phyloP scores from a whole-genome alignment of 2,329 filamentous ascomycete genomes.

The Uncinocarpus reesii region DNA sequence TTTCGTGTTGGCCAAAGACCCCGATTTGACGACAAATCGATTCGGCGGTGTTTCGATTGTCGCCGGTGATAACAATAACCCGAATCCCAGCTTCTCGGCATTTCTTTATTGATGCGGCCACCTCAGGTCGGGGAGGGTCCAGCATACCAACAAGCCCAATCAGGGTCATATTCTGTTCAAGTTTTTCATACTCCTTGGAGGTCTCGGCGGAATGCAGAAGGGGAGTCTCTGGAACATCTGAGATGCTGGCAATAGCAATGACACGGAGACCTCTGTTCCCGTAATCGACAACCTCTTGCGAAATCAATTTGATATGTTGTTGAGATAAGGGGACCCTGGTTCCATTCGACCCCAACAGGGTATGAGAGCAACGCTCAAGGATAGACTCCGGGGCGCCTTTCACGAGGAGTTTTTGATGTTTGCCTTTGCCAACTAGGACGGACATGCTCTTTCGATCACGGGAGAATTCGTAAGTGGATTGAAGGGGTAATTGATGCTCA shows the following conservation, averaged over 20 bases:
- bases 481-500: slow-evolving; percentile 60
- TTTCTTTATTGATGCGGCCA: slow-evolving; percentile 71
- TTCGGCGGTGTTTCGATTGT: slow-evolving; percentile 95
- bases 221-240: slow-evolving; percentile 61
- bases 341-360: slow-evolving; percentile 65
- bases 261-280: slow-evolving; percentile 88
- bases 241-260: slow-evolving; percentile 79
- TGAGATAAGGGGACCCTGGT: slow-evolving; percentile 63
- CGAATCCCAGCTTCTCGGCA: slow-evolving; percentile 91
- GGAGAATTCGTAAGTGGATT: slow-evolving; percentile 93
- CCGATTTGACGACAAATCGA: slow-evolving; percentile 96
- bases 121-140: slow-evolving; percentile 89
- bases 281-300: slow-evolving; percentile 75
- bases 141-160: slow-evolving; percentile 93
- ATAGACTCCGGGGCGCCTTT: slow-evolving; percentile 95
- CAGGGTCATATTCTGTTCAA: slow-evolving; percentile 91
- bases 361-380: slow-evolving; percentile 79
- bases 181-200: slow-evolving; percentile 68
- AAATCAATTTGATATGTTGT: slow-evolving; percentile 58
- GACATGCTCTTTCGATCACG: slow-evolving; percentile 99
- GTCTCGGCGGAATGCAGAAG: slow-evolving; percentile 67
- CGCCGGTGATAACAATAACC: slow-evolving; percentile 94
- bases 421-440: slow-evolving; percentile 65
- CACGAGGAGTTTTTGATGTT: slow-evolving; percentile 71
- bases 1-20: slow-evolving; percentile 71